A percentile compares a stretch with the other conserved stretches of the same genome.
Conservation (phyloP, 2,329 filamentous ascomycete species). For the Penicillium sp. region DNA sequence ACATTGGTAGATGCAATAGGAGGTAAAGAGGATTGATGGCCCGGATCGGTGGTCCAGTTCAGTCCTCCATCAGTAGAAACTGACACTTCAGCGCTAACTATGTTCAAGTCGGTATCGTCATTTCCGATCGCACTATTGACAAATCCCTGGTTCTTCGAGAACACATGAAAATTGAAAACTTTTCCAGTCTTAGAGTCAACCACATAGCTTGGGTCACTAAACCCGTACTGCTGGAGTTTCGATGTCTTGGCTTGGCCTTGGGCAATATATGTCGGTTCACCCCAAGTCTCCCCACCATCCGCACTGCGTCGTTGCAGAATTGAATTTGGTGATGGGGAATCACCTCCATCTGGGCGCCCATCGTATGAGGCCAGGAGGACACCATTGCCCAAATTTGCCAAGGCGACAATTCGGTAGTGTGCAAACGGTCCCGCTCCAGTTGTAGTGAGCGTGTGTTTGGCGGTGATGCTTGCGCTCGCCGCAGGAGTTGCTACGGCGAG, state of each 20-base stretch:
- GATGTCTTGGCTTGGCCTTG: background rate
- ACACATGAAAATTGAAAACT: conserved; percentile 1
- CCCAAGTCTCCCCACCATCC: background rate
- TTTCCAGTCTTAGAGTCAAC: background rate
- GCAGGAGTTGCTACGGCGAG: background rate
- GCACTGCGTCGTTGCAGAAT: background rate
- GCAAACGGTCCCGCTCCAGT: background rate
- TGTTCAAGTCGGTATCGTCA: background rate
- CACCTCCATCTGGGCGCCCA: background rate
- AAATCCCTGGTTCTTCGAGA: background rate
- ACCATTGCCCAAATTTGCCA: background rate
- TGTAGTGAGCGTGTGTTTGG: background rate
- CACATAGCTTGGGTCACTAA: background rate
- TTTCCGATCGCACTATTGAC: background rate
- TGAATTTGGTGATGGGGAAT: background rate
- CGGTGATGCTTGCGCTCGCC: background rate
- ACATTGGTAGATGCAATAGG: background rate
- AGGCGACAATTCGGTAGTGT: background rate
- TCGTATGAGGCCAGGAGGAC: background rate
- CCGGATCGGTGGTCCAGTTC: background rate
- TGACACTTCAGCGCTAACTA: background rate
- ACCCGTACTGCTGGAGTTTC: background rate
- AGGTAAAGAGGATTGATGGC: background rate
- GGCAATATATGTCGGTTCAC: background rate
- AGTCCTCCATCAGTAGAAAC: background rate